phyloP scores from a whole-genome alignment of 176 grass and related monocot species.

The Avena insularis region DNA sequence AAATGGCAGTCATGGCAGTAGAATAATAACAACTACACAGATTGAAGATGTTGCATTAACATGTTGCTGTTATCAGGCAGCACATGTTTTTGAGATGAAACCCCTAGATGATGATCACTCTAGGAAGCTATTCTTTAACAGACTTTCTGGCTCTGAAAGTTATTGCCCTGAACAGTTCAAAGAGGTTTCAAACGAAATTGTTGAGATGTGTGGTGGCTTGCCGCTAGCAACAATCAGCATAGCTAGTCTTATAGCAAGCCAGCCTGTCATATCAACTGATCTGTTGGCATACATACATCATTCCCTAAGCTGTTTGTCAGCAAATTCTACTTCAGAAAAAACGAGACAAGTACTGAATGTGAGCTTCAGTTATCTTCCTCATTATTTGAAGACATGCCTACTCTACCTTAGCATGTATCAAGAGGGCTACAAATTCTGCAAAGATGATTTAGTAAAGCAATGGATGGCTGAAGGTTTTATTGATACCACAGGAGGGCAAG shows the following conservation, averaged over 20 bases:
- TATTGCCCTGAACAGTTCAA: not conserved
- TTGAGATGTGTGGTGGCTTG: not conserved
- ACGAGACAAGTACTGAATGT: not conserved
- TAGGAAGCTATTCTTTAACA: not conserved
- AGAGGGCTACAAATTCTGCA: not conserved
- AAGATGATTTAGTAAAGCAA: conserved; percentile 1
- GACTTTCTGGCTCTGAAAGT: not conserved
- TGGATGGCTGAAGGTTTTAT: conserved; percentile 22
- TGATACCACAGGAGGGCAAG: not conserved
- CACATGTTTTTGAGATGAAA: conserved; percentile 8
- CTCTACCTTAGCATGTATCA: not conserved
- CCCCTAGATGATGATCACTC: not conserved
- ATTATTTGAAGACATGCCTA: conserved; percentile 23
- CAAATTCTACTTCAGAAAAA: not conserved
- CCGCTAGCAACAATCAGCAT: not conserved
- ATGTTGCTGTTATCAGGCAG: not conserved
- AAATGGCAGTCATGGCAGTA: not conserved
- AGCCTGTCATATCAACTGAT: not conserved
- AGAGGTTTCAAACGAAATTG: not conserved
- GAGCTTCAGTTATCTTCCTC: not conserved
- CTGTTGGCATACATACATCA: not conserved
- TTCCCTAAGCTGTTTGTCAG: not conserved
- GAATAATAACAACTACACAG: conserved; percentile 5
- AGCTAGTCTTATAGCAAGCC: conserved; percentile 22
- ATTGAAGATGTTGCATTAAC: not conserved